Evolutionary conservation across 2,329 filamentous ascomycete species (phyloP).

Genomic region (Aspergillus pseudoviridinutans): DNA sequence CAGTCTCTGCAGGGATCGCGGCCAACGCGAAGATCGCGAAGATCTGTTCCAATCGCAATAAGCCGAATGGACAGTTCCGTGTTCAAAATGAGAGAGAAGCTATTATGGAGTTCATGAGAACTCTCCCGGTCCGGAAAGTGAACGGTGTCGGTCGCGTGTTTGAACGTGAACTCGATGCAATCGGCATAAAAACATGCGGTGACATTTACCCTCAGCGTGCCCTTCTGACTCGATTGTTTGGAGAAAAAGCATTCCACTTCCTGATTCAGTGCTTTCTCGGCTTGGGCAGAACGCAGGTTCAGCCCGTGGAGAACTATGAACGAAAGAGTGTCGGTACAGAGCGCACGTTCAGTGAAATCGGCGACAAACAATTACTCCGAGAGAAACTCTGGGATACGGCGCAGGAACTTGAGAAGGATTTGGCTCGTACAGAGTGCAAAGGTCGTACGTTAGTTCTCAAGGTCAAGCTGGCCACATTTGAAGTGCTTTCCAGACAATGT

Average conservation of each 20-base stretch:
- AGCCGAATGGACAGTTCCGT: slow-evolving; percentile 87
- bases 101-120: slow-evolving; percentile 82
- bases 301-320: slow-evolving; percentile 84
- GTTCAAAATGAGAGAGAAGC: slow-evolving; percentile 66
- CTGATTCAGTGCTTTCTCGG: slow-evolving; percentile 80
- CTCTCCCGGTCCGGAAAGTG: slow-evolving; percentile 81
- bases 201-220: slow-evolving; percentile 77
- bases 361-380: slow-evolving; percentile 62
- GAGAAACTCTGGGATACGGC: slow-evolving; percentile 77
- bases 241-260: slow-evolving; percentile 86
- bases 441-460: slow-evolving; percentile 90
- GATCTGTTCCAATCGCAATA: slow-evolving; percentile 92
- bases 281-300: slow-evolving; percentile 76
- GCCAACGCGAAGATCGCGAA: slow-evolving; percentile 92
- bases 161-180: slow-evolving; percentile 81
- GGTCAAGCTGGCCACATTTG: slow-evolving; percentile 89
- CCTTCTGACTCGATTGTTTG: slow-evolving; percentile 73
- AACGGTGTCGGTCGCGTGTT: slow-evolving; percentile 94
- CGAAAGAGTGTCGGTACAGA: slow-evolving; percentile 94
- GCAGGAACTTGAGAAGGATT: slow-evolving; percentile 80
- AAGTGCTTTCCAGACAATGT: slow-evolving; percentile 78
- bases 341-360: slow-evolving; percentile 81
- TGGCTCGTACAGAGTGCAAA: slow-evolving; percentile 75
- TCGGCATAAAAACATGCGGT: slow-evolving; percentile 83
- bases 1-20: slow-evolving; percentile 89